These are phyloP conservation scores for Trichoderma guizhouense DNA, from an alignment of 2,329 filamentous ascomycete genomes.

Conservation along the genomic window DNA sequence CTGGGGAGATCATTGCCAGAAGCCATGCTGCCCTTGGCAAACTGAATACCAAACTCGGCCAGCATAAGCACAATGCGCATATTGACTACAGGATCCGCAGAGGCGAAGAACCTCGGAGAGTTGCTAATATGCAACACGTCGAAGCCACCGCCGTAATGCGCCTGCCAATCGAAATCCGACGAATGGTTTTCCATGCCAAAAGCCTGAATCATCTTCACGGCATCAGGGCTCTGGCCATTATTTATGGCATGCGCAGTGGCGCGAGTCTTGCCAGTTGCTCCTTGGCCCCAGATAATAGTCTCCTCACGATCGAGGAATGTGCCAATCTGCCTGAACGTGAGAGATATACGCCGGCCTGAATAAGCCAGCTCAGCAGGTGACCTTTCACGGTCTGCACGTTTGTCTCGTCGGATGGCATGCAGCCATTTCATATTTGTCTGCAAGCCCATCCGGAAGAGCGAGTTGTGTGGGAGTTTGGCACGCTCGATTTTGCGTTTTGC, in stretches of 20 bases:
- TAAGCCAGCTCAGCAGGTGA: constrained; percentile 66
- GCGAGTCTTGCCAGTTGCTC: constrained; percentile 67
- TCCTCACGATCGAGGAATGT: constrained; percentile 72
- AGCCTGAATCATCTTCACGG: constrained; percentile 66
- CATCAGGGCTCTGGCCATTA: constrained; percentile 65
- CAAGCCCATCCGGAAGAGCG: constrained; percentile 77
- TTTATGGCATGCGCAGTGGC: constrained; percentile 60
- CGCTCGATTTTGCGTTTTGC: constrained; percentile 59
- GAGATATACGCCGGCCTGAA: constrained; percentile 74
- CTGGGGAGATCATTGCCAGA: not conserved
- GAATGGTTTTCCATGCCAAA: constrained; percentile 84
- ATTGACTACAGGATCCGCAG: constrained; percentile 46
- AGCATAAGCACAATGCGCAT: constrained; percentile 50
- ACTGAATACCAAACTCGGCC: constrained; percentile 45
- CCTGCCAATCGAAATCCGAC: constrained; percentile 69
- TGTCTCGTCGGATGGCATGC: constrained; percentile 88
- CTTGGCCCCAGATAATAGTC: constrained; percentile 83
- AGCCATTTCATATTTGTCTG: constrained; percentile 83
- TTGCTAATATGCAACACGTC: constrained; percentile 70
- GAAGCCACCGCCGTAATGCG: constrained; percentile 73
- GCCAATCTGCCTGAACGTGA: constrained; percentile 86
- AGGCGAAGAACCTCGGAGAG: constrained; percentile 50
- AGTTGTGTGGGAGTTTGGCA: constrained; percentile 79
- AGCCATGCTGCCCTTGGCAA: constrained; percentile 43
- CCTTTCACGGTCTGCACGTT: constrained; percentile 66